Evolutionary conservation across 2,329 filamentous ascomycete genomes (phyloP).

Genomic region (Colletotrichum falcatum): DNA sequence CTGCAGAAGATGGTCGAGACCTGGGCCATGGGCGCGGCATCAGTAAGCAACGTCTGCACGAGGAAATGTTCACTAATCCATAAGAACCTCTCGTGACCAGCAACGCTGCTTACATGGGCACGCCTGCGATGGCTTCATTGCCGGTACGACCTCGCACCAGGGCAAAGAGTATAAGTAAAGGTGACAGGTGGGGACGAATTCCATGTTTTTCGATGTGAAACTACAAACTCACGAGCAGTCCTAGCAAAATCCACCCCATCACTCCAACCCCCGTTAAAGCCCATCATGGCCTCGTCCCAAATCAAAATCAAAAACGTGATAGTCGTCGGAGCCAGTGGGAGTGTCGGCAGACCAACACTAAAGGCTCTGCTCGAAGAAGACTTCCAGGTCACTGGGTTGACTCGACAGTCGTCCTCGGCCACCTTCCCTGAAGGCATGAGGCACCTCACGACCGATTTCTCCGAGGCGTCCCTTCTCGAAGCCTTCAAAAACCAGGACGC

Average conservation of each 20-base stretch:
- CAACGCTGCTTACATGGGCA: not conserved
- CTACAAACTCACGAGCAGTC: not conserved
- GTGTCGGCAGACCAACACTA: constrained; percentile 2
- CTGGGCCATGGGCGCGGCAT: not conserved
- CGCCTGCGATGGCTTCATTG: not conserved
- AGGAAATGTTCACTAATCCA: not conserved
- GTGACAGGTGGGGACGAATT: not conserved
- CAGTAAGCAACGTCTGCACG: not conserved
- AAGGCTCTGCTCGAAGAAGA: constrained; percentile 4
- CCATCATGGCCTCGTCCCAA: not conserved
- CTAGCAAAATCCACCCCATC: not conserved
- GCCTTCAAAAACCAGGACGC: not conserved
- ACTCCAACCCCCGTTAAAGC: not conserved
- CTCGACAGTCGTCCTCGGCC: not conserved
- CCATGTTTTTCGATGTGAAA: not conserved
- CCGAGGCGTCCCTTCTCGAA: not conserved
- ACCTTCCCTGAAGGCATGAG: not conserved
- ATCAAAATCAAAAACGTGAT: constrained; percentile 3
- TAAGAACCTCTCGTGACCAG: not conserved
- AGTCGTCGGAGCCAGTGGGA: constrained; percentile 18
- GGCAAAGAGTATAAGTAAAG: not conserved
- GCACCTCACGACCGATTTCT: constrained; percentile 1
- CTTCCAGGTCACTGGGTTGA: constrained; percentile 11
- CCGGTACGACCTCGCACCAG: not conserved
- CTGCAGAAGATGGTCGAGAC: not conserved